phyloP scores from a whole-genome alignment of 2,329 filamentous ascomycete genomes.

The Lasiodiplodia theobromae region DNA sequence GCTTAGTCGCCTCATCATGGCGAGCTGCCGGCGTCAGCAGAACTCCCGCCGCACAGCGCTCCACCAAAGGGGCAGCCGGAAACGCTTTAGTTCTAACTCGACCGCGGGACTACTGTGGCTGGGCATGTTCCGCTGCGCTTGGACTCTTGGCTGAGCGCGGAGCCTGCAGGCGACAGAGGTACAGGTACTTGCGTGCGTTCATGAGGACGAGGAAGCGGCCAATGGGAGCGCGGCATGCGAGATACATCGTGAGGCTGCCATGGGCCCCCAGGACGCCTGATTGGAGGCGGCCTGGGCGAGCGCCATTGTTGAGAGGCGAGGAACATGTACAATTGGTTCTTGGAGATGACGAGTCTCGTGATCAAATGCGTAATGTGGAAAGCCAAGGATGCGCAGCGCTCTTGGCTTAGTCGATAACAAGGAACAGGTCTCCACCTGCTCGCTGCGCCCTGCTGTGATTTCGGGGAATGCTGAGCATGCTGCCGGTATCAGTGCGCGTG shows the following conservation, averaged over 20 bases:
- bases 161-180: background rate
- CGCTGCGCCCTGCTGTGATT: constrained; percentile 3
- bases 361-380: constrained; percentile 16
- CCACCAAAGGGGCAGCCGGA: constrained; percentile 14
- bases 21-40: constrained; percentile 13
- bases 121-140: constrained; percentile 20
- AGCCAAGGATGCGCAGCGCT: constrained; percentile 24
- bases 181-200: background rate
- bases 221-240: background rate
- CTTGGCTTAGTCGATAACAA: constrained; percentile 27
- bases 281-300: background rate
- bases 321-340: constrained; percentile 7
- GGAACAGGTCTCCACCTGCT: constrained; percentile 21
- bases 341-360: constrained; percentile 12
- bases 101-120: constrained; percentile 16
- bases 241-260: constrained; percentile 7
- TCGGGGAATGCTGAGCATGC: background rate
- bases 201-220: background rate
- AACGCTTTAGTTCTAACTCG: constrained; percentile 6
- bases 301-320: background rate
- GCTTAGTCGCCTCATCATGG: constrained; percentile 16
- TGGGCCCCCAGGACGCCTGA: background rate
- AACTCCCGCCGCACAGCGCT: constrained; percentile 6
- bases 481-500: background rate
- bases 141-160: constrained; percentile 14